phyloP scores from a whole-genome alignment of 495 filamentous ascomycete genomes.

The Cercophora sp. region DNA sequence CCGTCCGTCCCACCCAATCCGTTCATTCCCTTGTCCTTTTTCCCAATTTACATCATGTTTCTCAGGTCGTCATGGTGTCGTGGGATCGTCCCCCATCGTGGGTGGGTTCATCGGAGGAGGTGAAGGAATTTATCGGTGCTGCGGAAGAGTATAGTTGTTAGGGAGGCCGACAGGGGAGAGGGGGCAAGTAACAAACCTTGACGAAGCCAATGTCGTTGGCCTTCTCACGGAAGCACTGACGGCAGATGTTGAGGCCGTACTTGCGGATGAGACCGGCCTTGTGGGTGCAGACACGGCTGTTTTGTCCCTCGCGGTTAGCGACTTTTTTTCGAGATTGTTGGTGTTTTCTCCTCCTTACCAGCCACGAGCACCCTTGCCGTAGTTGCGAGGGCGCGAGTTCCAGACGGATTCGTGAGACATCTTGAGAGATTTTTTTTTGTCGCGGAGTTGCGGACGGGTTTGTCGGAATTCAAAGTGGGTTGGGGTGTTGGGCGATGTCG shows the following conservation, averaged over 20 bases:
- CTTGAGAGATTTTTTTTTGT: conserved; percentile 36
- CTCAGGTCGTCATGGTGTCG: too few relatives aligned
- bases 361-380: conserved; percentile 87
- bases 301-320: conserved; percentile 13
- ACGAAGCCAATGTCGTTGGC: conserved; percentile 90
- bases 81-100: not conserved
- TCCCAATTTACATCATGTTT: too few relatives aligned
- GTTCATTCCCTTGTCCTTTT: not conserved
- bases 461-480: not conserved
- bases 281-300: conserved; percentile 93
- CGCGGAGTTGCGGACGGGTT: conserved; percentile 17
- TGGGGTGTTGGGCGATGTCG: not conserved
- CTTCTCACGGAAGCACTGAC: conserved; percentile 99
- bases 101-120: not conserved
- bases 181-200: conserved; percentile 64
- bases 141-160: not conserved
- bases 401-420: conserved; percentile 99
- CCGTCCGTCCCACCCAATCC: too few relatives aligned
- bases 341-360: conserved; percentile 63
- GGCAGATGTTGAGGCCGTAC: conserved; percentile 98
- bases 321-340: not conserved
- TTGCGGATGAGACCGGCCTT: conserved; percentile 95
- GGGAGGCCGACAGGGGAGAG: not conserved
- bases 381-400: conserved; percentile 94
- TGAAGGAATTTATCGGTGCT: conserved; percentile 29